Evolutionary conservation across 2,329 filamentous ascomycete genomes (phyloP), one percentile per base, ranked within the genome.

Genomic region (Stachybotrys chlorohalonatus): DNA sequence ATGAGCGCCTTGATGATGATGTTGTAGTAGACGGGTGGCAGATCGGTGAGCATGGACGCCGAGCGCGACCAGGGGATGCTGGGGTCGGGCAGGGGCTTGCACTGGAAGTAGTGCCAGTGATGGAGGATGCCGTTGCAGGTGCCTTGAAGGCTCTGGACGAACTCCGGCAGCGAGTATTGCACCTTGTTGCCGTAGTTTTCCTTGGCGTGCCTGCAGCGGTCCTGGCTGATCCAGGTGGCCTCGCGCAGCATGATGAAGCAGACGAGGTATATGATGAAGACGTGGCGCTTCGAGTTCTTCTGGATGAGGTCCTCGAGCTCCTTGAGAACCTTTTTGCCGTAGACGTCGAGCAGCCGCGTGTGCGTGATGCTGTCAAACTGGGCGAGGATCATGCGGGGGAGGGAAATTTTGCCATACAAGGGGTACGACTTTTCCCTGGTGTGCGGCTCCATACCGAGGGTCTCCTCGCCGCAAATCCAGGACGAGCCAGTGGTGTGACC

Each of bases 21-120:
- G 0, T 63, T 47, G 13, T 64, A 56, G 54, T 80, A 67, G 3
- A 68, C 58, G 0, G 63, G 52, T 0, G 59, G 57, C 30, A 77
- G 60, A 1, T 55, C 52, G n/a, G 57, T 61, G 55, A 74, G 60
- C 2, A 63, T 60, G 8, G 64, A 60, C 48, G 63, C 61, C 49
- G 58, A 57, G 4, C 62, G 59, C 7, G 62, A 55, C 47, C 63
- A 56, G 0, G 69, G 65, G n/a, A 70, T 63, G 15, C 63, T 58
- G 1, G 51, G 51, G 7, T 54, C 30, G 2, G 67, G 63, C 64
- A 63, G 66, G 6, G 52, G 24, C 30, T 68, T 59, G 36, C 68
- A 69, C 54, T 73, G 75, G 63, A 73, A 80, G 59, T 80, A 80
- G 51, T 78, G 75, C 78, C 78, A 81, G 53, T 78, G 68, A 11